These are phyloP conservation scores for Podila epigama DNA, from an alignment of 192 early-diverging fungal genomes.

Conservation along the genomic window DNA sequence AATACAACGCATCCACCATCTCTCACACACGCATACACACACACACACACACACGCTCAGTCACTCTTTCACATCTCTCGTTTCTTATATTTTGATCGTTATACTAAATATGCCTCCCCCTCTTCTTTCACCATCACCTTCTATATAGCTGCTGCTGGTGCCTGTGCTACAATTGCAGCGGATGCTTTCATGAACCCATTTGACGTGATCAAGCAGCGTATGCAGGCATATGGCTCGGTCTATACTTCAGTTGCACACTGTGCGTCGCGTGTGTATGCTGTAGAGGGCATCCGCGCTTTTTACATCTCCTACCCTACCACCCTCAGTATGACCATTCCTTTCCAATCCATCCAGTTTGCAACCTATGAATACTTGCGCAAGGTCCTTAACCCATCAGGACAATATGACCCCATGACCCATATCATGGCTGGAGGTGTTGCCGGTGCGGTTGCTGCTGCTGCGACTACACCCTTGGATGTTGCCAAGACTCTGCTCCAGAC, in stretches of 20 bases:
- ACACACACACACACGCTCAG: too few relatives aligned
- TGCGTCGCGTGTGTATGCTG: slow-evolving; percentile 70
- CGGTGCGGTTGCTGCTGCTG: slow-evolving; percentile 84
- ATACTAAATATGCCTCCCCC: background rate
- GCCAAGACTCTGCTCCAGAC: slow-evolving; percentile 95
- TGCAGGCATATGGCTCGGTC: slow-evolving; percentile 84
- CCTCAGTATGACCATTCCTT: slow-evolving; percentile 93
- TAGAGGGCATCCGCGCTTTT: slow-evolving; percentile 87
- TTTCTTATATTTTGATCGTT: background rate
- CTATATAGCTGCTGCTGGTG: slow-evolving; percentile 80
- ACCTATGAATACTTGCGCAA: slow-evolving; percentile 92
- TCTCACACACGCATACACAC: too few relatives aligned
- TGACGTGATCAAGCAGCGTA: slow-evolving; percentile 96
- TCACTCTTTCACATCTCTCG: too few relatives aligned
- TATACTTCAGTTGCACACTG: slow-evolving; percentile 77
- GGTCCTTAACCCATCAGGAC: slow-evolving; percentile 78
- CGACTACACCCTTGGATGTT: slow-evolving; percentile 95
- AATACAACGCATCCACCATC: too few relatives aligned
- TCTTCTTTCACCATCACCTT: background rate
- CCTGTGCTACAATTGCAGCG: slow-evolving; percentile 84
- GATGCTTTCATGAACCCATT: slow-evolving; percentile 98
- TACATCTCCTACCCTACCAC: slow-evolving; percentile 96
- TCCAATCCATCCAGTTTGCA: slow-evolving; percentile 93
- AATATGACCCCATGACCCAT: slow-evolving; percentile 90
- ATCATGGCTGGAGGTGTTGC: slow-evolving; percentile 87